phyloP scores from a whole-genome alignment of 345 rosid species.

The Brassica carinata region DNA sequence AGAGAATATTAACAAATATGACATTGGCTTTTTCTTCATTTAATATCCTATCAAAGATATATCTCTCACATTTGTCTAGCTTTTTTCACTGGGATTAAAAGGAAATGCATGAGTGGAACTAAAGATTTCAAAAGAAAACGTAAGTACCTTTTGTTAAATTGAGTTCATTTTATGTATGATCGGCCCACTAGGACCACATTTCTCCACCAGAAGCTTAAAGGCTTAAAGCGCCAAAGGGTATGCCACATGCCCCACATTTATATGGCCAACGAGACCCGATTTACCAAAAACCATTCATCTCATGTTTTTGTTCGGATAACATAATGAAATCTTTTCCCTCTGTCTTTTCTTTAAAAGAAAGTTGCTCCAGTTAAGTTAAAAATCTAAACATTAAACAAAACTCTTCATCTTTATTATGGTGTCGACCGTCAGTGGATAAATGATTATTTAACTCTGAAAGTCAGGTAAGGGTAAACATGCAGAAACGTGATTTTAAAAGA shows the following conservation, averaged over 20 bases:
- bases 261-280: not conserved
- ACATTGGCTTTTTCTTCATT: not conserved
- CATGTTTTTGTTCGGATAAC: constrained; percentile 3
- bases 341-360: not conserved
- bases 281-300: constrained; percentile 10
- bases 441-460: constrained; percentile 21
- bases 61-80: not conserved
- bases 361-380: not conserved
- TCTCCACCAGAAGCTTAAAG: constrained; percentile 5
- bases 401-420: constrained; percentile 5
- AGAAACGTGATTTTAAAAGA: constrained; percentile 38
- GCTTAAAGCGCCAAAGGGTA: constrained; percentile 20
- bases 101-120: not conserved
- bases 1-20: constrained; percentile 7
- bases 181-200: constrained; percentile 22
- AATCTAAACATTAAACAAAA: not conserved
- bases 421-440: constrained; percentile 33
- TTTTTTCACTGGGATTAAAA: not conserved
- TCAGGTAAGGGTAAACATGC: constrained; percentile 37
- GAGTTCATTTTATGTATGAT: not conserved
- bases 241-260: constrained; percentile 25
- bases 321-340: not conserved
- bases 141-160: not conserved
- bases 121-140: not conserved
- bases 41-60: not conserved